Base-by-base conservation (phyloP, 352 stramenopile genomes). In the Chrysophaeum taylorii region DNA sequence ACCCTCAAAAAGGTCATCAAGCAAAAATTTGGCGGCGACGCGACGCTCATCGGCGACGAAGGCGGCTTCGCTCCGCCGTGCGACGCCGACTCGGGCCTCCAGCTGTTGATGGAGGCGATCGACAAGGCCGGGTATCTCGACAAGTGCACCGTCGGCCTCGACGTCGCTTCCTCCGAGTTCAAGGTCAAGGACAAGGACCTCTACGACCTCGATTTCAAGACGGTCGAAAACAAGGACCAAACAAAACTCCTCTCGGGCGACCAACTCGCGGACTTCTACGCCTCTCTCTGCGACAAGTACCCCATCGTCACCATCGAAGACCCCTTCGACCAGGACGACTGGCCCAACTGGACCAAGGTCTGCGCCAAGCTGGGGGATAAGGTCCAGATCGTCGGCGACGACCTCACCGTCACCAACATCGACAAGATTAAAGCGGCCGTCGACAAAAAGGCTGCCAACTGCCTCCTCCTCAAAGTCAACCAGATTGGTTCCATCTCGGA, bases 131-230 rank as follows among this genome's bases (percentile, higher is more conserved):
- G 94, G 60, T 98, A 98, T 87, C 84, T 87, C 45, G 87, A 93
- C 78, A 96, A 98, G 88, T 92, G 97, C 52, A 85, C 84, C 42
- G 89, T 98, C 70, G 94, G 92, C 77, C 93, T 99, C 82, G 95
- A 99, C 83, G 93, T 98, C 70, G 95, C 95, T 27, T 87, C 93
- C 4, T 98, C 91, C 52, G 94, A 99, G 85, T 99, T 99, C 84
- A 96, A 96, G 82, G 93, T 94, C 70, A 85, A 91, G 71, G 84
- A 87, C 18, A 89, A 97, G 77, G 91, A 94, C 73, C 83, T 87
- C 66, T 99, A 99, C 85, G 95, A 98, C 87, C 86, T 99, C 78
- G 93, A 98, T 83, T 98, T 98, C 82, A 98, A 98, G 86, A 93
- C 92, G 74, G 83, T 81, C 61, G 82, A 92, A 36, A 91, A 95